phyloP scores from a whole-genome alignment of 2,329 filamentous ascomycete species.

The Pseudogymnoascus sp. region DNA sequence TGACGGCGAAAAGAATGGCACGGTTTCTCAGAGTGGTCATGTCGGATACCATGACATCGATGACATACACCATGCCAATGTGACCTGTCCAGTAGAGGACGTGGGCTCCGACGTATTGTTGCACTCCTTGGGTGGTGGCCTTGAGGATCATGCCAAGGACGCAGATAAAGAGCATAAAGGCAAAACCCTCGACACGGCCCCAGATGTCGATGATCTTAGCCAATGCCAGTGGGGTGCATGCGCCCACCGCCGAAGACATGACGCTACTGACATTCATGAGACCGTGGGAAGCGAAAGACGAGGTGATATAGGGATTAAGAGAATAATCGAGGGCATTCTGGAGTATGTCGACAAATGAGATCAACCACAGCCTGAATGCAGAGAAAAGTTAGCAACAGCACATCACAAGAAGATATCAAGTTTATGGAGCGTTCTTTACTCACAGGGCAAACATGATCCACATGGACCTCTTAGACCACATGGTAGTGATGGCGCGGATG shows the following conservation, averaged over 20 bases:
- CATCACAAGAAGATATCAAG: not conserved
- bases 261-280: not conserved
- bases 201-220: slow-evolving; percentile 43
- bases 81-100: slow-evolving; percentile 48
- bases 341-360: slow-evolving; percentile 9
- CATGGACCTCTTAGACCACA: not conserved
- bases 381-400: not conserved
- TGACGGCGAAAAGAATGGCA: slow-evolving; percentile 36
- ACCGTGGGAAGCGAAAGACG: not conserved
- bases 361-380: not conserved
- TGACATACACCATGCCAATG: slow-evolving; percentile 35
- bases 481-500: slow-evolving; percentile 2
- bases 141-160: slow-evolving; percentile 51
- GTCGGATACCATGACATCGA: slow-evolving; percentile 38
- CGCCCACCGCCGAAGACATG: slow-evolving; percentile 22
- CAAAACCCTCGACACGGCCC: slow-evolving; percentile 39
- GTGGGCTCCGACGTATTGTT: slow-evolving; percentile 48
- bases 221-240: slow-evolving; percentile 33
- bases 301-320: slow-evolving; percentile 5
- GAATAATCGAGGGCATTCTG: not conserved
- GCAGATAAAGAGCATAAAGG: slow-evolving; percentile 32
- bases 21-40: slow-evolving; percentile 39
- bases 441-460: not conserved
- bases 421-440: not conserved
- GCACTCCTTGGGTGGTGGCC: slow-evolving; percentile 50